Base-by-base conservation (phyloP, 2,329 filamentous ascomycete species). In the Calonectria pseudoturangicola region DNA sequence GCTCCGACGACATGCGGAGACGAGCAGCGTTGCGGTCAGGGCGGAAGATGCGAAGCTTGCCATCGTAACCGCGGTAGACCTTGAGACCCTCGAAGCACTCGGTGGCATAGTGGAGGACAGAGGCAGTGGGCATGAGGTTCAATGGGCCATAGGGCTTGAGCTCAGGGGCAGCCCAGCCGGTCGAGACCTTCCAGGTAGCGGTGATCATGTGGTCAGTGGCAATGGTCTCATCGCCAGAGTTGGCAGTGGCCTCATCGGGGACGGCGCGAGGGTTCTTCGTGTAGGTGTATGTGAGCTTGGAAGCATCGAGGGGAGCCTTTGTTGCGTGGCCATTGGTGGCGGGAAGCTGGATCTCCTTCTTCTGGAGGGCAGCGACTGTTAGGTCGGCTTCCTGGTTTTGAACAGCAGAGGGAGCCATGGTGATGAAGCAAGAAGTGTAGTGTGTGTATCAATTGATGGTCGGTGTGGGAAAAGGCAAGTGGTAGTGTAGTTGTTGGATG, bases 171-270 rank as follows among this genome's bases (percentile, higher is more conserved):
- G 89, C 88, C 95, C 95, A 98, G 78, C 95, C 95, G 25, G 85
- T 81, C 51, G 86, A 82, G 27, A 83, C 85, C 41, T 88, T 91
- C 95, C 95, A 97, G 67, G 87, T 85, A 25, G 88, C 93, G 65
- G 92, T 93, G 79, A 97, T 88, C 95, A 98, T 98, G 88, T 98
- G 96, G 88, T 98, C 95, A 74, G 94, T 95, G 87, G 89, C 90
- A 81, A 91, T 85, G 75, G 88, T 90, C 82, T 89, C 88, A 73
- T 80, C 76, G 76, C 87, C 88, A 64, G 87, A 70, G 76, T 85
- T 85, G 78, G 88, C 88, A 47, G 79, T 77, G 73, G 84, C 88
- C 73, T 88, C 86, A 66, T 87, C 84, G 65, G 90, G 90, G 62
- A 92, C 90, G 63, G 84, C 75, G 73, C 89, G 89, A 1, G 88